Percentiles rank a stretch among this genome's conserved stretches.
Evolutionary conservation across 192 early-diverging fungal genomes (phyloP).

Genomic region (Chytriomyces sp.): DNA sequence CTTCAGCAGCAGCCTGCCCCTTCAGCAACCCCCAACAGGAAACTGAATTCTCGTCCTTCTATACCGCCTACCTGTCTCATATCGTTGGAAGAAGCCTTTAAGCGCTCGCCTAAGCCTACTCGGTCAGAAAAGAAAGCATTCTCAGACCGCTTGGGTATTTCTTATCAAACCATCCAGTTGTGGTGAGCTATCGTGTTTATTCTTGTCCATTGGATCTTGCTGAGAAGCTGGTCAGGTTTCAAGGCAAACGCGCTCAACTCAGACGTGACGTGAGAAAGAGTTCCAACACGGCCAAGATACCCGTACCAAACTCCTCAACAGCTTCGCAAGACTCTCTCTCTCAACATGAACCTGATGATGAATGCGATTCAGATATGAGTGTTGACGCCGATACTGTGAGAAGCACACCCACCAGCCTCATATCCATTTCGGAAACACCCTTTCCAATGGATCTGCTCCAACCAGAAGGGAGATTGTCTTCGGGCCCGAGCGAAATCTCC

Average conservation of each 20-base stretch:
- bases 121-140: conserved; percentile 4
- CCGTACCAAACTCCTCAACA: neutral
- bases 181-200: neutral
- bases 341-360: neutral
- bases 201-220: neutral
- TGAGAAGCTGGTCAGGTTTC: neutral
- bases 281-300: neutral
- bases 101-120: neutral
- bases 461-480: too few species aligned
- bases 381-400: too few species aligned
- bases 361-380: neutral
- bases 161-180: neutral
- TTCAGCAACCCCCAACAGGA: too few species aligned
- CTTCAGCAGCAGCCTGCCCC: too few species aligned
- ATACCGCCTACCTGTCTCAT: neutral
- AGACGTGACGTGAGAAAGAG: neutral
- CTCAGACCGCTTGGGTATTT: neutral
- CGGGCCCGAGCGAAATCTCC: too few species aligned
- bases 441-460: too few species aligned
- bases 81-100: neutral
- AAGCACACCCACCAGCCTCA: too few species aligned
- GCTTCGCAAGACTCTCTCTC: too few species aligned
- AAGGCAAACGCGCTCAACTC: neutral
- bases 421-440: too few species aligned
- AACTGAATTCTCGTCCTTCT: too few species aligned